A percentile compares a stretch with the other conserved stretches of the same genome.
phyloP scores from a whole-genome alignment of 2,329 filamentous ascomycete genomes.

The Aspergillus ochraceoroseus region DNA sequence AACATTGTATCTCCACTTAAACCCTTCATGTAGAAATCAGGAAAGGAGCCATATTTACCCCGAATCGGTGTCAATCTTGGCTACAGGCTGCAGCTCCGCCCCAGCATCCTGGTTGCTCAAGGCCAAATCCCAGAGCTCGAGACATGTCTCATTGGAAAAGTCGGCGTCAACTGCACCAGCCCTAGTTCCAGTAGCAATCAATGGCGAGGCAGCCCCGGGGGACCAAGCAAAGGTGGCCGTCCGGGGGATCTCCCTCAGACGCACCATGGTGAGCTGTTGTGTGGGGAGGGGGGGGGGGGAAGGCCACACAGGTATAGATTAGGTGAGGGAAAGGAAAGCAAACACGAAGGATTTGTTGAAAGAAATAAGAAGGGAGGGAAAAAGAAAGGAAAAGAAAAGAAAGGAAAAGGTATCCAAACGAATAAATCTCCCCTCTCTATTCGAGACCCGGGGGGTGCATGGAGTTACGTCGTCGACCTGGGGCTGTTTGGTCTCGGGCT shows the following conservation, averaged over 20 bases:
- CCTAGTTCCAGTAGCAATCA: constrained; percentile 88
- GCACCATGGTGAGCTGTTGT: constrained; percentile 65
- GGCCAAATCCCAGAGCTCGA: constrained; percentile 92
- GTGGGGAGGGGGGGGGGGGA: constrained; percentile 19
- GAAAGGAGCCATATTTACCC: too few species aligned
- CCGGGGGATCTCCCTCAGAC: constrained; percentile 90
- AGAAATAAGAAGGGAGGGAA: constrained; percentile 14
- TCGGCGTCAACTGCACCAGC: constrained; percentile 94
- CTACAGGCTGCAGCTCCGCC: constrained; percentile 78
- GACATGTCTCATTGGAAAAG: constrained; percentile 93
- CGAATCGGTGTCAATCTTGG: constrained; percentile 79
- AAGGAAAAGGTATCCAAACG: constrained; percentile 9
- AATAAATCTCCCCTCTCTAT: constrained; percentile 28
- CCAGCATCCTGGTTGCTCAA: constrained; percentile 71
- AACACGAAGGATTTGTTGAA: constrained; percentile 15
- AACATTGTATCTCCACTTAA: constrained; percentile 2
- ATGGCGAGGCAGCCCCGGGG: constrained; percentile 68
- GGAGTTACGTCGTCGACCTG: constrained; percentile 18
- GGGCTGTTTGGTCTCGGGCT: too few species aligned
- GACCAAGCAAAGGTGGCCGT: constrained; percentile 98
- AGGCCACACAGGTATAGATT: constrained; percentile 21
- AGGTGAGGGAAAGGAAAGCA: constrained; percentile 20
- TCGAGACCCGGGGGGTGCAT: constrained; percentile 28
- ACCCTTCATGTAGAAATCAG: too few species aligned
- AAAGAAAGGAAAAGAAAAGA: constrained; percentile 14